phyloP scores from a whole-genome alignment of 2,329 filamentous ascomycete genomes.

The Diaporthe citriasiana region DNA sequence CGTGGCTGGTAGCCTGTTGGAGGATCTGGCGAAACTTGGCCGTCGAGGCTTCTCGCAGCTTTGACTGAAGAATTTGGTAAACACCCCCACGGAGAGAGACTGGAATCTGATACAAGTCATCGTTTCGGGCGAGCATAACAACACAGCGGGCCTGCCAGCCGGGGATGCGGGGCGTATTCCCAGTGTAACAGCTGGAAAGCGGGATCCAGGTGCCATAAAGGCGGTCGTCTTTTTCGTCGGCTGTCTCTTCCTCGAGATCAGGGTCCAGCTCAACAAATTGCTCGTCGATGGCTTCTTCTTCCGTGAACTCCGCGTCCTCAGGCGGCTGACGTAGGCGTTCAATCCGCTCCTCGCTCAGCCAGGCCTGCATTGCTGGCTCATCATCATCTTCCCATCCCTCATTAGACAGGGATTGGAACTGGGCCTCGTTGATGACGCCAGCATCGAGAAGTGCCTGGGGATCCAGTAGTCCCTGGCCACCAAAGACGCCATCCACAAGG shows the following conservation, averaged over 20 bases:
- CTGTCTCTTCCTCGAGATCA: constrained; percentile 53
- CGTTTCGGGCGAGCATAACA: constrained; percentile 40
- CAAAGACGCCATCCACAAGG: constrained; percentile 57
- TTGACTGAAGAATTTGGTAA: constrained; percentile 74
- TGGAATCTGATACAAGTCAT: constrained; percentile 74
- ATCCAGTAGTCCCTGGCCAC: constrained; percentile 60
- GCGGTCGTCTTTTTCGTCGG: constrained; percentile 53
- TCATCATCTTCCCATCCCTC: constrained; percentile 54
- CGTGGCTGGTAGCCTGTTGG: constrained; percentile 62
- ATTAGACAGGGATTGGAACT: constrained; percentile 73
- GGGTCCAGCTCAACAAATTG: constrained; percentile 63
- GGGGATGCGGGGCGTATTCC: constrained; percentile 47
- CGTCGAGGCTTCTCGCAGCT: constrained; percentile 63
- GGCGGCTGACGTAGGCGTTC: constrained; percentile 41
- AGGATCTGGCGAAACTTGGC: constrained; percentile 64
- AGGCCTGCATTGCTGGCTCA: constrained; percentile 54
- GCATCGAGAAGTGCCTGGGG: constrained; percentile 66
- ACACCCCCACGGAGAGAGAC: constrained; percentile 70
- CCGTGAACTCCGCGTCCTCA: constrained; percentile 26
- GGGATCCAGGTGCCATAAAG: constrained; percentile 61
- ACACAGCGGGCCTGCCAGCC: constrained; percentile 41
- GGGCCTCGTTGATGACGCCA: constrained; percentile 72
- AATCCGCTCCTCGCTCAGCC: constrained; percentile 69
- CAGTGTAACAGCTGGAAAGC: constrained; percentile 59
- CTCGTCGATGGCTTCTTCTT: constrained; percentile 69